Evolutionary conservation across 768 basidiomycete species (phyloP).

Genomic region (Clitopilus passeckerianus): DNA sequence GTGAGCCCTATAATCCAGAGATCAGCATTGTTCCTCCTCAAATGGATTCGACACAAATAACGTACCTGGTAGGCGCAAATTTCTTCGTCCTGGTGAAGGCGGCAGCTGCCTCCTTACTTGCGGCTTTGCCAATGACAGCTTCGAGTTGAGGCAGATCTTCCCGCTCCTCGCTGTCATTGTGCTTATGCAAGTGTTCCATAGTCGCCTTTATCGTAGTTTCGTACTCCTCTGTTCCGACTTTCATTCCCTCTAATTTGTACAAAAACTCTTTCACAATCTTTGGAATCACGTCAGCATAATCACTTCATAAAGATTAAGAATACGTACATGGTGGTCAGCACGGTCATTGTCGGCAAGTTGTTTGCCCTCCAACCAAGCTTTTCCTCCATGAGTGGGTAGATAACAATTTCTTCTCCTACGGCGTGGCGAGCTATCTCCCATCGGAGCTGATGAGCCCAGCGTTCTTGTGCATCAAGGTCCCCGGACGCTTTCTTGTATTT

Average conservation of each 20-base stretch:
- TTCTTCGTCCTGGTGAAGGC: slow-evolving; percentile 54
- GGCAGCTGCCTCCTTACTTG: slow-evolving; percentile 37
- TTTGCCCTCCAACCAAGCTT: slow-evolving; percentile 43
- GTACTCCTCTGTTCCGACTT: slow-evolving; percentile 38
- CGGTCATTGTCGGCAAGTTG: slow-evolving; percentile 52
- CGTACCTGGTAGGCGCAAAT: slow-evolving; percentile 56
- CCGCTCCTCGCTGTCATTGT: slow-evolving; percentile 55
- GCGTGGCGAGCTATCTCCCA: slow-evolving; percentile 64
- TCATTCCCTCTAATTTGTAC: slow-evolving; percentile 36
- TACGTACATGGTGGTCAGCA: slow-evolving; percentile 46
- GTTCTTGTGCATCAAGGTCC: slow-evolving; percentile 40
- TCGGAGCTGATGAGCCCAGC: slow-evolving; percentile 50
- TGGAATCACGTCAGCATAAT: background rate
- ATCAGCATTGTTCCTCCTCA: too few relatives aligned
- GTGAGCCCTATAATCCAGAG: slow-evolving; percentile 31
- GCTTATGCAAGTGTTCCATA: slow-evolving; percentile 43
- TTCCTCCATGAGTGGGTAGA: slow-evolving; percentile 59
- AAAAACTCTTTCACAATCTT: slow-evolving; percentile 14
- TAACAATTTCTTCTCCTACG: slow-evolving; percentile 57
- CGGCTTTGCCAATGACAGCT: slow-evolving; percentile 37
- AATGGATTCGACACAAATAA: too few relatives aligned
- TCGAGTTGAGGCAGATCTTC: slow-evolving; percentile 54
- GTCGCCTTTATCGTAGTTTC: slow-evolving; percentile 34
- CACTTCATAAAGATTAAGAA: background rate
- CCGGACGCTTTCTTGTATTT: slow-evolving; percentile 36